phyloP scores from a whole-genome alignment of 306 rosid genomes.

The Sechiopsis laciniata region DNA sequence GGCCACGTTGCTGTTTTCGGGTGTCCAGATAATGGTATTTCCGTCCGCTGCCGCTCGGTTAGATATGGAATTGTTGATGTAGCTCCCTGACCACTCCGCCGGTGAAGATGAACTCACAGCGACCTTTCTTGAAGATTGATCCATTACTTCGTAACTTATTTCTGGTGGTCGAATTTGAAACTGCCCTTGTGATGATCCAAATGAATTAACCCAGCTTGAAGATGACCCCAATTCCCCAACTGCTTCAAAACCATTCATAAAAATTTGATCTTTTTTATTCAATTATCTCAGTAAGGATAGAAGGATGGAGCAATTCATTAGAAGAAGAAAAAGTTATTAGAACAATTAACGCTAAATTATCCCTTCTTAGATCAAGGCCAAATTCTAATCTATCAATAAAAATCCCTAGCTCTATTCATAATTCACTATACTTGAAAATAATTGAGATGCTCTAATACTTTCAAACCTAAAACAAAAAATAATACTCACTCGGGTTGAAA shows the following conservation, averaged over 20 bases:
- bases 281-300: background rate
- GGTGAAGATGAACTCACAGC: background rate
- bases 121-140: background rate
- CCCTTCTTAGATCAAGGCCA: background rate
- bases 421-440: no score
- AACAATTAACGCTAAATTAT: background rate
- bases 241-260: background rate
- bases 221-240: conserved; percentile 6
- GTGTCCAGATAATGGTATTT: background rate
- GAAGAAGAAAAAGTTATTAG: background rate
- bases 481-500: conserved; percentile 7
- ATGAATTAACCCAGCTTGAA: conserved; percentile 14
- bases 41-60: background rate
- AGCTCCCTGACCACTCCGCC: background rate
- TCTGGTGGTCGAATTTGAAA: conserved; percentile 5
- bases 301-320: background rate
- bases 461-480: no score
- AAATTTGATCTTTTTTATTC: background rate
- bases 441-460: no score
- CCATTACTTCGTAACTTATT: background rate
- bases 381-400: background rate
- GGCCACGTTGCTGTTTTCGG: no score
- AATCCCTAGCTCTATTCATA: background rate
- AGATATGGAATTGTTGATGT: conserved; percentile 12
- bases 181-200: conserved; percentile 16